Conservation (phyloP, 805 yeast genomes). For the Pichia insulana region DNA sequence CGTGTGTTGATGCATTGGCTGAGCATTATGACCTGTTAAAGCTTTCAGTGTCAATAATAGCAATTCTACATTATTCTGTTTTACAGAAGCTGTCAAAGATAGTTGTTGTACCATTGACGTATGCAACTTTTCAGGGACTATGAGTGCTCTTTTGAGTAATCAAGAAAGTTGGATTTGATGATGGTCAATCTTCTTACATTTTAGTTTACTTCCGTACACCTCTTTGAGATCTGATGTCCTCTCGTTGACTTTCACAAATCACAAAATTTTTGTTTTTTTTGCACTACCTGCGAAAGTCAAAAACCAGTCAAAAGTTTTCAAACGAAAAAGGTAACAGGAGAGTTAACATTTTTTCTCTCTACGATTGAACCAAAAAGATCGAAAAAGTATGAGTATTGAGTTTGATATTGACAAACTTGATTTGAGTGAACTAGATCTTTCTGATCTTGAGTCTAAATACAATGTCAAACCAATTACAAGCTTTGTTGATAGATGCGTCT, state of each 20-base stretch:
- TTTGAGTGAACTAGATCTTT: constrained; percentile 57
- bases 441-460: constrained; percentile 77
- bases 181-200: no score
- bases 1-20: constrained; percentile 38
- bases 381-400: constrained; percentile 14
- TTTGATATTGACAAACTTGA: constrained; percentile 37
- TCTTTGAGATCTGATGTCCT: no score
- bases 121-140: no score
- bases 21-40: constrained; percentile 42
- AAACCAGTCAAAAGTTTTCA: not conserved
- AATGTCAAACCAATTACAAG: constrained; percentile 47
- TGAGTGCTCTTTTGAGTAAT: no score
- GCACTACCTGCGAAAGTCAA: no score
- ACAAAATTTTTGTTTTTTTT: no score
- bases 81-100: constrained; percentile 37
- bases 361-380: no score
- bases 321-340: not conserved
- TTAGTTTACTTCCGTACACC: no score
- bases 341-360: no score
- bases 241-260: no score
- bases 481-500: constrained; percentile 61
- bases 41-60: constrained; percentile 42
- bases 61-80: constrained; percentile 33
- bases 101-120: constrained; percentile 53
- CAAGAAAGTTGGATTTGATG: no score